Conservation (phyloP, 192 early-diverging fungal species). For the Coemansia sp. region DNA sequence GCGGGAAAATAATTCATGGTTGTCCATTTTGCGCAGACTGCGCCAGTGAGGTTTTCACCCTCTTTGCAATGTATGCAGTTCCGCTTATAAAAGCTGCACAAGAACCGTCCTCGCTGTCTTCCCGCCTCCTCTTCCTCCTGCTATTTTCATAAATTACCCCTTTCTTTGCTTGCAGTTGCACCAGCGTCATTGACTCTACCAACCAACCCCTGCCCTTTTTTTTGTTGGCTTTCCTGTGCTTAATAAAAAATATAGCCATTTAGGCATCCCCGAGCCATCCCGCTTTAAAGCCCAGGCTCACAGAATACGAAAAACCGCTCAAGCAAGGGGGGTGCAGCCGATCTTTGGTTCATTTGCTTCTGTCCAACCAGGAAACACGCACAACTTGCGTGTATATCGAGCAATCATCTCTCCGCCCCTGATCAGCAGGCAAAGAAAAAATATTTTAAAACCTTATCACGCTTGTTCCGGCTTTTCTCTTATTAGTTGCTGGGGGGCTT, state of each 20-base stretch:
- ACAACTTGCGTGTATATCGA: background rate
- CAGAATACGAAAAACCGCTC: background rate
- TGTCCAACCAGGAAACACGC: background rate
- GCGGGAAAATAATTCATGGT: no score
- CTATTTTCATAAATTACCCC: no score
- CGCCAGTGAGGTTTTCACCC: no score
- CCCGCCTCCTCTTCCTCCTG: no score
- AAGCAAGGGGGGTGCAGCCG: background rate
- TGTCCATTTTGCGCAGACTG: no score
- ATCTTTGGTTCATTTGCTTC: background rate
- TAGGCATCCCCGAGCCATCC: background rate
- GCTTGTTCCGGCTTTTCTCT: background rate
- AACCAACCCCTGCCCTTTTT: background rate
- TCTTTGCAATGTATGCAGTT: no score
- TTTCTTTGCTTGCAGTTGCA: no score
- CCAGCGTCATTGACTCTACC: no score
- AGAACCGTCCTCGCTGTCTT: no score
- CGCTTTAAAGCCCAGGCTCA: no score
- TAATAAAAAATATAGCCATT: background rate
- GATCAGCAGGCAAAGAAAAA: background rate
- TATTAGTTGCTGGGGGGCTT: background rate
- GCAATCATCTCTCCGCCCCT: background rate
- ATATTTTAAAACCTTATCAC: conserved; percentile 2
- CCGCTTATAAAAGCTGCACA: no score
- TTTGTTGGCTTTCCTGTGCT: background rate